Conservation (phyloP, 2,329 filamentous ascomycete species). For the Ophiostoma sp. region DNA sequence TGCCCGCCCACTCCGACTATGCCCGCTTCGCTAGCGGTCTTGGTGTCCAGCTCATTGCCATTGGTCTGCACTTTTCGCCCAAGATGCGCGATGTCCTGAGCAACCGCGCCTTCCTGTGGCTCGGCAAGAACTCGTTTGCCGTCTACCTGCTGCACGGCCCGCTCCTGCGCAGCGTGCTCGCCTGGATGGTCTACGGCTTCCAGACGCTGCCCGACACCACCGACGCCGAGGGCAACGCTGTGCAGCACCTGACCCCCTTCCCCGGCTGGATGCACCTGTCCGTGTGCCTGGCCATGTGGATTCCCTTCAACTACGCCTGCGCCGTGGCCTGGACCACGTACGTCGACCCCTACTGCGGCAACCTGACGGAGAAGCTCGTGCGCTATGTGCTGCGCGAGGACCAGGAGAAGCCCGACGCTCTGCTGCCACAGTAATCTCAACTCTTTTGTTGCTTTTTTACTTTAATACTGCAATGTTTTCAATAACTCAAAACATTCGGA, state of each 20-base stretch:
- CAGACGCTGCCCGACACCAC: constrained; percentile 35
- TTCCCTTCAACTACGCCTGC: constrained; percentile 43
- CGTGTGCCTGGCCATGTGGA: constrained; percentile 41
- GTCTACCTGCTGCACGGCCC: constrained; percentile 61
- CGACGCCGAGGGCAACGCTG: constrained; percentile 36
- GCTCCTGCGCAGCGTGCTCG: constrained; percentile 53
- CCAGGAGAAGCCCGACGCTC: constrained; percentile 27
- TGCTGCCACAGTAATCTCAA: constrained; percentile 18
- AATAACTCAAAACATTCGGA: not conserved
- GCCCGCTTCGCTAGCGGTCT: constrained; percentile 39
- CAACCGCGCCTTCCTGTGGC: constrained; percentile 53
- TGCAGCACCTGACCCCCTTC: constrained; percentile 28
- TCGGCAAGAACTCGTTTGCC: constrained; percentile 59
- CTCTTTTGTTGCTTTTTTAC: not conserved
- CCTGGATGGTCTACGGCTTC: constrained; percentile 55
- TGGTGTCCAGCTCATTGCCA: constrained; percentile 40
- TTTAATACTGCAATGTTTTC: not conserved
- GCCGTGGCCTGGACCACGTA: constrained; percentile 49
- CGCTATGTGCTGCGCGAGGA: constrained; percentile 26
- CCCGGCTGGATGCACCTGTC: constrained; percentile 37
- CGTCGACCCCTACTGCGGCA: constrained; percentile 49
- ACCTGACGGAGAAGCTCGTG: constrained; percentile 39
- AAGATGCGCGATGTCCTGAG: constrained; percentile 49
- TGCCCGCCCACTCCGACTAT: constrained; percentile 44
- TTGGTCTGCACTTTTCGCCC: constrained; percentile 50